A percentile compares a stretch with the other conserved stretches of the same genome.
phyloP scores from a whole-genome alignment of 306 rosid genomes.

The Ammopiptanthus mongolicus region DNA sequence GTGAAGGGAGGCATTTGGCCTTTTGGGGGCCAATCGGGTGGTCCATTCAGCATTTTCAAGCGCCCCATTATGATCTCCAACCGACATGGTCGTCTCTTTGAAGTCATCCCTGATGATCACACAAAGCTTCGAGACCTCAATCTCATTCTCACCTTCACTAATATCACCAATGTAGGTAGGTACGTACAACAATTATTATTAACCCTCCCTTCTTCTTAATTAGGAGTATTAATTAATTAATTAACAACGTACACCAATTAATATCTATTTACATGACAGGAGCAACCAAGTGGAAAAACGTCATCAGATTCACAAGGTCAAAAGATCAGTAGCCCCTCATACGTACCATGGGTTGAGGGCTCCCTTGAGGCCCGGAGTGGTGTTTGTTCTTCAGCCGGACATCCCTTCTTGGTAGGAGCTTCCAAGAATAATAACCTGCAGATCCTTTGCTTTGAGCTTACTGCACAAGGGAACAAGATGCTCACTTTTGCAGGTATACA shows the following conservation, averaged over 20 bases:
- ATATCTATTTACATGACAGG: slow-evolving; percentile 27
- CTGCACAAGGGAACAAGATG: slow-evolving; percentile 43
- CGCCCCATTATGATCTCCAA: slow-evolving; percentile 40
- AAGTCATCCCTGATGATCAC: slow-evolving; percentile 19
- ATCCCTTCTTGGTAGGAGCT: slow-evolving; percentile 40
- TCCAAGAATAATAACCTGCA: slow-evolving; percentile 35
- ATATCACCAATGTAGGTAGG: slow-evolving; percentile 39
- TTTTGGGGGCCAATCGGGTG: slow-evolving; percentile 30
- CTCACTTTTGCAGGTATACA: slow-evolving; percentile 36
- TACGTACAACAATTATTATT: too few relatives aligned
- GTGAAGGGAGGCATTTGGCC: slow-evolving; percentile 46
- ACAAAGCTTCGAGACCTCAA: slow-evolving; percentile 33
- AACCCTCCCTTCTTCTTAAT: too few relatives aligned
- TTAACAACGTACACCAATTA: too few relatives aligned
- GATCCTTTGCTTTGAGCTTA: slow-evolving; percentile 48
- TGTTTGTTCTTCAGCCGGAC: slow-evolving; percentile 57
- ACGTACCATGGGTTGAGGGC: slow-evolving; percentile 30
- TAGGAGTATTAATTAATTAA: too few relatives aligned
- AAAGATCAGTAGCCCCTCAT: slow-evolving; percentile 20
- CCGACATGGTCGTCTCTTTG: slow-evolving; percentile 43
- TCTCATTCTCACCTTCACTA: slow-evolving; percentile 42
- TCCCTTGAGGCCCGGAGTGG: slow-evolving; percentile 21
- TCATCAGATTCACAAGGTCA: too few relatives aligned
- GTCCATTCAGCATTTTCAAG: slow-evolving; percentile 48
- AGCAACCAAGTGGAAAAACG: too few relatives aligned